These are phyloP conservation scores for Diutina neorugosa DNA, from an alignment of 1,139 yeast genomes.

Conservation along the genomic window DNA sequence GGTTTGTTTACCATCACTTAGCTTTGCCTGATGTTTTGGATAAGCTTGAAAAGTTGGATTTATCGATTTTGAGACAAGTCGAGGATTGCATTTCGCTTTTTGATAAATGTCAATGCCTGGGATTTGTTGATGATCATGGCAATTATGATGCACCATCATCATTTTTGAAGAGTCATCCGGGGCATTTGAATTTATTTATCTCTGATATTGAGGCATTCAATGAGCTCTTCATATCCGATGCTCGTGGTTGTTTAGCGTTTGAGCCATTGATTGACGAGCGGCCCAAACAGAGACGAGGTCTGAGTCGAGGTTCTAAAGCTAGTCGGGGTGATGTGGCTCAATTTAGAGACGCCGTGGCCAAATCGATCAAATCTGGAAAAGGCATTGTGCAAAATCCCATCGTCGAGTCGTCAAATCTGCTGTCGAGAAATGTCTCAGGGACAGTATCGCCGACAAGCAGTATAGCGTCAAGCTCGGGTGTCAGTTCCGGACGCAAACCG, in stretches of 20 bases:
- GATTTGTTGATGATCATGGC: conserved; percentile 11
- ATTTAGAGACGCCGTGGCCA: neutral
- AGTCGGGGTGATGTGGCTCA: neutral
- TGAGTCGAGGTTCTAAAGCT: neutral
- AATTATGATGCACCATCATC: conserved; percentile 7
- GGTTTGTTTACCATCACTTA: conserved; percentile 58
- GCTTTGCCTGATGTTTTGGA: conserved; percentile 24
- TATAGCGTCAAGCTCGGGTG: neutral
- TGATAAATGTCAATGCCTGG: conserved; percentile 16
- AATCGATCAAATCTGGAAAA: neutral
- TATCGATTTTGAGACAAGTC: conserved; percentile 13
- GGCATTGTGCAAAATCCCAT: neutral
- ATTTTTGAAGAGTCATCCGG: conserved; percentile 1
- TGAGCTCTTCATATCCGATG: conserved; percentile 36
- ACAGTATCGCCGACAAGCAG: neutral
- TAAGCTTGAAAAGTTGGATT: neutral
- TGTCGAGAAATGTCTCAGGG: neutral
- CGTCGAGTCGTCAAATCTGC: neutral
- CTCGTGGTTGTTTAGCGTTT: conserved; percentile 26
- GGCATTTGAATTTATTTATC: conserved; percentile 13
- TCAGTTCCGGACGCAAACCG: neutral
- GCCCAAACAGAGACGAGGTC: neutral
- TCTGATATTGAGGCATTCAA: conserved; percentile 28
- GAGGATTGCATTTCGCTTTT: conserved; percentile 19
- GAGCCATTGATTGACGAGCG: conserved; percentile 35